Evolutionary conservation across 1,284 basidiomycete genomes (phyloP), one percentile per base, ranked within the genome.

Genomic region (Coniferiporia sulphurascens): DNA sequence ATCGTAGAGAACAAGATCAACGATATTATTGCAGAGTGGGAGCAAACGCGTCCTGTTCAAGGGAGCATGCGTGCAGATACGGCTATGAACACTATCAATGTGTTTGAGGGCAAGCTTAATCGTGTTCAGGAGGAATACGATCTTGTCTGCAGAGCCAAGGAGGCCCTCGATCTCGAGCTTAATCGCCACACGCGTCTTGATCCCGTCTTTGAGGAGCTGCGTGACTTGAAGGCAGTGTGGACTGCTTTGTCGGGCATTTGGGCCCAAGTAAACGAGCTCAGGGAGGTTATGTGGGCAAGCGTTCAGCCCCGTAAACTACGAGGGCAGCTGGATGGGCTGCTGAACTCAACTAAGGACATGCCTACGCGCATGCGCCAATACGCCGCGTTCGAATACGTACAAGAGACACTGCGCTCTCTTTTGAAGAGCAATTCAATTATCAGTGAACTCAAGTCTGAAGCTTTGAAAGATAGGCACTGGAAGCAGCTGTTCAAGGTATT

Each of bases 311-410:
- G 97, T 67, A 98, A 98, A 75, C 74, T 99, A 60, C 87, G 97
- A 65, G 93, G 96, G 69, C 91, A 95, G 66, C 87, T 99, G 60
- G 97, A 99, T 68, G 86, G 81, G 3, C 79, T 99, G 56, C 74
- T 99, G 55, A 81, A 83, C 27, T 94, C 93, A 35, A 98, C 95
- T 17, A 95, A 95, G 74, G 96, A 98, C 55, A 96, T 99, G 95
- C 97, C 97, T 0, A 97, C 93, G 52, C 84, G 95, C 59, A 99
- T 99, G 97, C 85, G 97, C 61, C 97, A 99, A 72, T 99, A 99
- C 71, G 93, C 95, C 8, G 97, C 97, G 0, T 99, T 98, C 69
- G 97, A 99, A 77, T 96, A 93, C 70, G 94, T 99, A 2, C 96
- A 98, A 69, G 96, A 99, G 52, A 82, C 89, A 17, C 79, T 99